Evolutionary conservation across 805 yeast genomes (phyloP).

Genomic region (Candida fluviatilis): DNA sequence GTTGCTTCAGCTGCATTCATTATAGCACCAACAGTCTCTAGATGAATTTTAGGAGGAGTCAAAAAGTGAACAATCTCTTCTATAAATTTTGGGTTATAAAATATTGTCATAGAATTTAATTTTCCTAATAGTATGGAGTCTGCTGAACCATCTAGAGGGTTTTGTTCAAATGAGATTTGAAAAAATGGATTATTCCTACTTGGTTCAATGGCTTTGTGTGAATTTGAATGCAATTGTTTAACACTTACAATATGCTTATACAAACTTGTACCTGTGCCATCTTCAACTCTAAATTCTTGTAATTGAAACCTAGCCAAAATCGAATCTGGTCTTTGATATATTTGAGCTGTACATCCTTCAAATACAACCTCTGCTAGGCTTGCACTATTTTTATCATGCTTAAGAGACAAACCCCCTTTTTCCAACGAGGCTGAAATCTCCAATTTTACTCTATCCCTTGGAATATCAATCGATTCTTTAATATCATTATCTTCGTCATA

Average conservation of each 20-base stretch:
- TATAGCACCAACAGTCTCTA: conserved; percentile 84
- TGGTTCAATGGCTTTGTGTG: conserved; percentile 14
- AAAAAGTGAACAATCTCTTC: conserved; percentile 75
- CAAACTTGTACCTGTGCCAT: conserved; percentile 74
- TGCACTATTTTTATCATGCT: conserved; percentile 31
- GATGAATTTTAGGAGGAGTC: conserved; percentile 79
- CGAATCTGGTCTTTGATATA: conserved; percentile 77
- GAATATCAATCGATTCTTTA: conserved; percentile 55
- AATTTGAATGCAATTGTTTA: conserved; percentile 51
- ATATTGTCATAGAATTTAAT: conserved; percentile 82
- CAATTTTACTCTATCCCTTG: conserved; percentile 67
- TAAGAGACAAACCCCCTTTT: conserved; percentile 72
- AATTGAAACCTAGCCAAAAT: conserved; percentile 66
- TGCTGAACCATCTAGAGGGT: conserved; percentile 81
- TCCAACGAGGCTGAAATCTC: conserved; percentile 65
- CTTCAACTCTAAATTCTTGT: conserved; percentile 80
- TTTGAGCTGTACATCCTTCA: conserved; percentile 73
- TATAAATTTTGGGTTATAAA: conserved; percentile 79
- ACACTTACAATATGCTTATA: conserved; percentile 87
- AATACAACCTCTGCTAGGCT: conserved; percentile 75
- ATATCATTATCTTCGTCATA: conserved; percentile 63
- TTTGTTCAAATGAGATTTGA: conserved; percentile 73
- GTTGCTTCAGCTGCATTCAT: conserved; percentile 95
- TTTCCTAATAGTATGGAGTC: conserved; percentile 74
- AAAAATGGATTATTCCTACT: conserved; percentile 62